These are phyloP conservation scores for Acacia confusa DNA, from an alignment of 306 rosid species.

Conservation along the genomic window DNA sequence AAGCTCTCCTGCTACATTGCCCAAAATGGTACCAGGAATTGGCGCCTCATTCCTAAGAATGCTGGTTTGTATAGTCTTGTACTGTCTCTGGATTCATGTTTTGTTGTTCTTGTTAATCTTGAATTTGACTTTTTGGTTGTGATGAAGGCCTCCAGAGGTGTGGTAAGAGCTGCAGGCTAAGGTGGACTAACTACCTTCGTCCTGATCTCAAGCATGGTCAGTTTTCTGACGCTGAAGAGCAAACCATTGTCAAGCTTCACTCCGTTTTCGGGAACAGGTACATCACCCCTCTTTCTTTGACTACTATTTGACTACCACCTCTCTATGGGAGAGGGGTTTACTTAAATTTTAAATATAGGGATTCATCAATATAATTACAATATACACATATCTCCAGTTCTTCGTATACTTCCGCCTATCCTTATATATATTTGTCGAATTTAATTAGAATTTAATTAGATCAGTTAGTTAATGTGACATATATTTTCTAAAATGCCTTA, in stretches of 20 bases:
- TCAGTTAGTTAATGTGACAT: no score
- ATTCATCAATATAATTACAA: no score
- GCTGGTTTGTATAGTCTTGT: slow-evolving; percentile 28
- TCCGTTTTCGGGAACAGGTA: slow-evolving; percentile 92
- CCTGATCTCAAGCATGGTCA: slow-evolving; percentile 96
- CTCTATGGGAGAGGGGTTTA: no score
- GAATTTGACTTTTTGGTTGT: slow-evolving; percentile 1
- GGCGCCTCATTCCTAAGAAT: slow-evolving; percentile 49
- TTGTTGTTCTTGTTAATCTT: background rate
- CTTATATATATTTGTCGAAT: no score
- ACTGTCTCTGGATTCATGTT: background rate
- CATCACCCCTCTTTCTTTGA: no score
- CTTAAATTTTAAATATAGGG: no score
- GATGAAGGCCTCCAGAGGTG: slow-evolving; percentile 78
- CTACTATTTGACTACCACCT: no score
- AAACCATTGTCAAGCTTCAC: slow-evolving; percentile 85
- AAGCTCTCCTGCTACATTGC: slow-evolving; percentile 34
- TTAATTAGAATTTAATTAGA: no score
- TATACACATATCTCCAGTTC: no score
- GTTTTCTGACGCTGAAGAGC: slow-evolving; percentile 79
- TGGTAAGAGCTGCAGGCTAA: slow-evolving; percentile 86
- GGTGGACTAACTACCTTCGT: slow-evolving; percentile 89
- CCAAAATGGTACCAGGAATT: slow-evolving; percentile 49
- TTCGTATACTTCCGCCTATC: no score
- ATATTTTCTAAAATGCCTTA: no score